These are phyloP conservation scores for Austroboletus rostrupii DNA, from an alignment of 1,284 basidiomycete genomes.

Conservation along the genomic window DNA sequence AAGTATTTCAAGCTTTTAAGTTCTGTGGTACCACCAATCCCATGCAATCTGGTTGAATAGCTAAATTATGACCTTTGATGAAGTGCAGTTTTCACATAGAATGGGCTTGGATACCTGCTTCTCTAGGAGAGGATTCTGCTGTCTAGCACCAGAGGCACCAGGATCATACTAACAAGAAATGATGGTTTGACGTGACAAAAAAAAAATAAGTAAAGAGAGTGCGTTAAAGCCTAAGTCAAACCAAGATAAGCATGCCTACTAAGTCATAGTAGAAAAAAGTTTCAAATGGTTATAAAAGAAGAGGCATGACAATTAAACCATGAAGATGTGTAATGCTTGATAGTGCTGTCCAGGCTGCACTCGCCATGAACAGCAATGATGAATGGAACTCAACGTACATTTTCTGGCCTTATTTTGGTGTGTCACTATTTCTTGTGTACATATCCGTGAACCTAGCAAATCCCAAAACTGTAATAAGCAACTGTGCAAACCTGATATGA, in stretches of 20 bases:
- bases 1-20: no score
- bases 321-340: slow-evolving; percentile 84
- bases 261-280: neutral
- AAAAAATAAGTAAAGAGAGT: neutral
- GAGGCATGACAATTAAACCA: slow-evolving; percentile 27
- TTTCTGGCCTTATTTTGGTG: slow-evolving; percentile 87
- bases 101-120: no score
- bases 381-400: slow-evolving; percentile 86
- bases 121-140: no score
- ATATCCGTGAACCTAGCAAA: slow-evolving; percentile 70
- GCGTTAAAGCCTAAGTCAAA: slow-evolving; percentile 9
- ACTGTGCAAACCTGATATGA: slow-evolving; percentile 91
- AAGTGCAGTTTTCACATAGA: no score
- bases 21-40: no score
- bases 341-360: slow-evolving; percentile 89
- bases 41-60: no score
- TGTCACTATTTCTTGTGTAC: slow-evolving; percentile 85
- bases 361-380: slow-evolving; percentile 83
- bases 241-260: slow-evolving; percentile 12
- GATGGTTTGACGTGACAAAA: neutral
- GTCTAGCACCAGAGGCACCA: no score
- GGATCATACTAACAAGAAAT: neutral
- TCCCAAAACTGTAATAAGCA: slow-evolving; percentile 98
- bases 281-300: neutral
- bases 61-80: no score